phyloP scores from a whole-genome alignment of 1,284 basidiomycete species.

The Chondrostereum purpureum region DNA sequence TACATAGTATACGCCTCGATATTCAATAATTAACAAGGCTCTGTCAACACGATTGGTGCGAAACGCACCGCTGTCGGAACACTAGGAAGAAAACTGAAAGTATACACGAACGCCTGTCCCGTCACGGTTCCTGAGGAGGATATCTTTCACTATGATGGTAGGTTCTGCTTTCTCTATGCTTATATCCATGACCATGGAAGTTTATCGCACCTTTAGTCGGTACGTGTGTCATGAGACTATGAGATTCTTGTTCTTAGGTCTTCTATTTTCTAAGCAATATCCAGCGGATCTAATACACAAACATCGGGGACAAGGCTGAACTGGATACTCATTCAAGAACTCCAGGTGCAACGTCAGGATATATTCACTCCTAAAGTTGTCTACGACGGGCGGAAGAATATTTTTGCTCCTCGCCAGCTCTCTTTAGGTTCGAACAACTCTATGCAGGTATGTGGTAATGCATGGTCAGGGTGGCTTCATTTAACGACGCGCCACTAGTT shows the following conservation, averaged over 20 bases:
- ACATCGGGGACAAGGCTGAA: too few species aligned
- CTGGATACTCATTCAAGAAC: conserved; percentile 53
- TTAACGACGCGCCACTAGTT: not conserved
- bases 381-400: conserved; percentile 77
- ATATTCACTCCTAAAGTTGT: conserved; percentile 35
- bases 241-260: conserved; percentile 9
- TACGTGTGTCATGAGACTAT: conserved; percentile 2
- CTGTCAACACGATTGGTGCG: conserved; percentile 34
- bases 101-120: conserved; percentile 35
- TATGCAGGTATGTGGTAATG: conserved; percentile 33
- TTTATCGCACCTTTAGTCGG: conserved; percentile 4
- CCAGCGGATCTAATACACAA: too few species aligned
- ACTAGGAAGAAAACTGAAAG: conserved; percentile 24
- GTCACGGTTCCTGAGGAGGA: conserved; percentile 27
- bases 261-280: conserved; percentile 12
- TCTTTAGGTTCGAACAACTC: conserved; percentile 43
- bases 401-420: conserved; percentile 54
- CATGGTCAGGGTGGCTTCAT: not conserved
- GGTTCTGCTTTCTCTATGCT: conserved; percentile 15
- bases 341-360: conserved; percentile 54
- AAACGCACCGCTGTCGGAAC: conserved; percentile 32
- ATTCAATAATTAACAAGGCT: conserved; percentile 3
- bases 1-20: not conserved
- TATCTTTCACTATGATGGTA: conserved; percentile 46
- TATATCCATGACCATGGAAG: not conserved